These are phyloP conservation scores for Talaromyces rugulosus DNA, from an alignment of 2,329 filamentous ascomycete genomes.

Conservation along the genomic window DNA sequence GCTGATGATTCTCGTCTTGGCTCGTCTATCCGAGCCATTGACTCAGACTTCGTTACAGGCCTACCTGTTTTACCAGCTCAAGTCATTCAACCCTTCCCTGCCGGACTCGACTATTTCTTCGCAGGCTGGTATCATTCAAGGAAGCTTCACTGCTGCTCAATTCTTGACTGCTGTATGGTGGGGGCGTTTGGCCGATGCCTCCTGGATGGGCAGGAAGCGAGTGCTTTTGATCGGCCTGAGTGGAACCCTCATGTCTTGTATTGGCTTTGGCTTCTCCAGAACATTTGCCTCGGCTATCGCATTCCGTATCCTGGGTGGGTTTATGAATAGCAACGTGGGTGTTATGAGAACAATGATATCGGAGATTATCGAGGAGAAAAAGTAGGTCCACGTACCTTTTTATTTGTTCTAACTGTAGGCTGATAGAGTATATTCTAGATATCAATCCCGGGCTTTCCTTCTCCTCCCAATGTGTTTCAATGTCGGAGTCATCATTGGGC, in stretches of 20 bases:
- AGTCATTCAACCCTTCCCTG: constrained; percentile 63
- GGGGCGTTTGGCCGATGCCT: constrained; percentile 67
- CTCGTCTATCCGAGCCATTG: constrained; percentile 75
- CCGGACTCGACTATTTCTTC: constrained; percentile 63
- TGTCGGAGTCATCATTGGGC: constrained; percentile 58
- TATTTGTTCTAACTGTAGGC: not conserved
- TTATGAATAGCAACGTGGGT: constrained; percentile 68
- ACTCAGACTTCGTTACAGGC: constrained; percentile 73
- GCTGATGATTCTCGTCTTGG: constrained; percentile 70
- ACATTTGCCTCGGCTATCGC: constrained; percentile 60
- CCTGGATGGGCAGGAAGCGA: constrained; percentile 66
- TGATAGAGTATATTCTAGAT: constrained; percentile 21
- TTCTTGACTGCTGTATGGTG: constrained; percentile 79
- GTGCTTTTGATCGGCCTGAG: constrained; percentile 72
- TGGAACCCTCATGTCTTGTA: constrained; percentile 62
- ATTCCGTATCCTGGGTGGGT: constrained; percentile 63
- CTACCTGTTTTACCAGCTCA: constrained; percentile 87
- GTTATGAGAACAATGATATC: constrained; percentile 72
- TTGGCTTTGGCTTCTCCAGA: constrained; percentile 66
- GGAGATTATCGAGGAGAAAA: constrained; percentile 68
- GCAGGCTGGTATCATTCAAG: constrained; percentile 73
- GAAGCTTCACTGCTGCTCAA: constrained; percentile 75
- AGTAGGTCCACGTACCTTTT: constrained; percentile 34
- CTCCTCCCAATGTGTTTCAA: constrained; percentile 67
- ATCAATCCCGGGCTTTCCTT: constrained; percentile 53